A percentile compares a stretch with the other conserved stretches of the same genome.
These are phyloP conservation scores for Dipteronia sinensis DNA, from an alignment of 345 rosid species.

Conservation along the genomic window DNA sequence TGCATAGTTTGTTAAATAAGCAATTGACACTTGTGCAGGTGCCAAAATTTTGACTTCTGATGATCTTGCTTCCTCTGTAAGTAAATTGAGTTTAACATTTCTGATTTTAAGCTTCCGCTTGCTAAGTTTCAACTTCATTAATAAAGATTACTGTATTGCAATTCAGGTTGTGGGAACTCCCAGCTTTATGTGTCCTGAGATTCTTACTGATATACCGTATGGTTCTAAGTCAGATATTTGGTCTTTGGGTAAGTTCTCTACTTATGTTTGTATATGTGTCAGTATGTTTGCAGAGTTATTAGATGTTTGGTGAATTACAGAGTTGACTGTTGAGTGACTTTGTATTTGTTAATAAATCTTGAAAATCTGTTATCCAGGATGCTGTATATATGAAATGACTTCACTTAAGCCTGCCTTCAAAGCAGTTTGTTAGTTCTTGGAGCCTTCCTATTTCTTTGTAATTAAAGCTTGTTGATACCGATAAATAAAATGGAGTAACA, in stretches of 20 bases:
- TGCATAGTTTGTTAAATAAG: constrained; percentile 21
- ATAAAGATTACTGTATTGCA: constrained; percentile 14
- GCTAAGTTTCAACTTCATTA: constrained; percentile 9
- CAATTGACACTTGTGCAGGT: constrained; percentile 49
- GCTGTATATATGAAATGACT: constrained; percentile 98
- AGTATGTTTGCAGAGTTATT: constrained; percentile 6
- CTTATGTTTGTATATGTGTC: neutral
- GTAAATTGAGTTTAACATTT: constrained; percentile 29
- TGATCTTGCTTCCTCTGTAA: constrained; percentile 96
- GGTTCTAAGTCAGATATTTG: constrained; percentile 98
- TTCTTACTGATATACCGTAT: constrained; percentile 98
- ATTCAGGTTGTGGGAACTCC: constrained; percentile 99
- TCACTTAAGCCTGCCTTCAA: constrained; percentile 94
- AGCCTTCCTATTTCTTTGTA: constrained; percentile 15
- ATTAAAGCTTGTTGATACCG: constrained; percentile 13
- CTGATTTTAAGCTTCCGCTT: constrained; percentile 16
- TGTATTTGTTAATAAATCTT: constrained; percentile 22
- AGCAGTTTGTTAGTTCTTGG: constrained; percentile 82
- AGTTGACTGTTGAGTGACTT: no score
- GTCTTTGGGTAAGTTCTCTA: constrained; percentile 75
- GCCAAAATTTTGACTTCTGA: constrained; percentile 96
- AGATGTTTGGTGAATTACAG: neutral
- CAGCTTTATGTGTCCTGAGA: constrained; percentile 99
- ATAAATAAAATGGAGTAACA: neutral
- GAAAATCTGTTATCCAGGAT: constrained; percentile 63